These are phyloP conservation scores for Penicillium malachiteum DNA, from an alignment of 495 filamentous ascomycete genomes.

Conservation along the genomic window DNA sequence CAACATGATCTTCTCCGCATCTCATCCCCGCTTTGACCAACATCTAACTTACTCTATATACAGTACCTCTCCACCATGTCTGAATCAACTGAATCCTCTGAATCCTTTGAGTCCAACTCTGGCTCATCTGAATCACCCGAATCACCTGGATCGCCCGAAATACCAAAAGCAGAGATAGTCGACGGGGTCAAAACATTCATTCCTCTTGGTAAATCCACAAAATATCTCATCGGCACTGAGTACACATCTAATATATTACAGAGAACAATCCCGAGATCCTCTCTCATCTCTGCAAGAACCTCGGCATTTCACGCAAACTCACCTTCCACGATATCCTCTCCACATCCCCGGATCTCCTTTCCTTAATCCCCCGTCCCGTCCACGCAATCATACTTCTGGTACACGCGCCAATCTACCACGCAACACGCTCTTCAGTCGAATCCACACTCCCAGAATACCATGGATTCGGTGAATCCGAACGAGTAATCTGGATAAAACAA, in stretches of 20 bases:
- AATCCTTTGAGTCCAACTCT: too few relatives aligned
- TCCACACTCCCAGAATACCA: slow-evolving; percentile 42
- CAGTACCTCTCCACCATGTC: too few relatives aligned
- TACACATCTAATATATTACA: slow-evolving; percentile 19
- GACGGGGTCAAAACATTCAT: slow-evolving; percentile 38
- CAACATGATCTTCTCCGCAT: too few relatives aligned
- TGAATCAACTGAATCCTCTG: too few relatives aligned
- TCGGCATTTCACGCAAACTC: slow-evolving; percentile 51
- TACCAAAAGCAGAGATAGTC: slow-evolving; percentile 43
- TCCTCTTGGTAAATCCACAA: slow-evolving; percentile 32
- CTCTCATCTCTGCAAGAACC: slow-evolving; percentile 49
- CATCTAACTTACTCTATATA: too few relatives aligned
- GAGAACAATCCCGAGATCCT: slow-evolving; percentile 66
- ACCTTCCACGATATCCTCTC: slow-evolving; percentile 59
- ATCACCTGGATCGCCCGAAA: too few relatives aligned
- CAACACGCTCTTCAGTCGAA: slow-evolving; percentile 32
- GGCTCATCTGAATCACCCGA: too few relatives aligned
- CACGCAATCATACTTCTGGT: slow-evolving; percentile 59
- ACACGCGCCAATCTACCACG: slow-evolving; percentile 45
- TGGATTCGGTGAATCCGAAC: slow-evolving; percentile 50
- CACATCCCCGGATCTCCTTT: slow-evolving; percentile 54
- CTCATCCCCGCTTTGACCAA: too few relatives aligned
- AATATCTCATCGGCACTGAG: neutral
- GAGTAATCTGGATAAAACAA: slow-evolving; percentile 63
- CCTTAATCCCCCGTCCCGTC: slow-evolving; percentile 56